Percentiles rank a stretch among this genome's conserved stretches.
These are phyloP conservation scores for Ophiostoma novo-ulmi DNA, from an alignment of 2,329 filamentous ascomycete genomes.

Conservation along the genomic window DNA sequence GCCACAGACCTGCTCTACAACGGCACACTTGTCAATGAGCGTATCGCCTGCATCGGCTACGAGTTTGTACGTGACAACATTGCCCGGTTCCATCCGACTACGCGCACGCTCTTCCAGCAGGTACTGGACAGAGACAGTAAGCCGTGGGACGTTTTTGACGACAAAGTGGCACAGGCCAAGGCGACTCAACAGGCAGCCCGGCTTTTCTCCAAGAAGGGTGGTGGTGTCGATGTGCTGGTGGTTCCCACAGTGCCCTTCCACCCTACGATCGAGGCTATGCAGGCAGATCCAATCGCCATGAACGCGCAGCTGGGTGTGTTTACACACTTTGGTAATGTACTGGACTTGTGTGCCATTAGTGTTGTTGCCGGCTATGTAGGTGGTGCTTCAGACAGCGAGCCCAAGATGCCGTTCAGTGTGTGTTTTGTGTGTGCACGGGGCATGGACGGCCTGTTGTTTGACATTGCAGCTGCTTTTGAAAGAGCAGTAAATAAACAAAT, in stretches of 20 bases:
- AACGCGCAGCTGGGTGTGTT: not conserved
- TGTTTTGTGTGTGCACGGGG: conserved; percentile 40
- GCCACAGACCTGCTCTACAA: not conserved
- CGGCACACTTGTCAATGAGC: not conserved
- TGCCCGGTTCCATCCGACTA: conserved; percentile 46
- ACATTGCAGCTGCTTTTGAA: conserved; percentile 32
- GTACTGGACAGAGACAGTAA: conserved; percentile 37
- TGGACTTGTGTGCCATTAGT: not conserved
- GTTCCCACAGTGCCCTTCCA: not conserved
- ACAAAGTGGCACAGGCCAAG: not conserved
- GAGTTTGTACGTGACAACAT: conserved; percentile 37
- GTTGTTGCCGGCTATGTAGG: not conserved
- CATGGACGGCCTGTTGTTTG: conserved; percentile 38
- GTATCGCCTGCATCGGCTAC: conserved; percentile 37
- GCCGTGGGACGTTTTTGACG: conserved; percentile 41
- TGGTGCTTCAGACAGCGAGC: conserved; percentile 32
- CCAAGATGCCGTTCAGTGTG: conserved; percentile 45
- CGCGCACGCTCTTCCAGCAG: conserved; percentile 40
- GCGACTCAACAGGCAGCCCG: not conserved
- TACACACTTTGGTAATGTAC: not conserved
- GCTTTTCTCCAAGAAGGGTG: not conserved
- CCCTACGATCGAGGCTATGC: not conserved
- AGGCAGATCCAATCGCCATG: not conserved
- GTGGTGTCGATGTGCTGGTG: not conserved
- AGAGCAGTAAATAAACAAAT: not conserved